phyloP scores from a whole-genome alignment of 1,139 yeast genomes.

The Geotrichum citri-aurantii region DNA sequence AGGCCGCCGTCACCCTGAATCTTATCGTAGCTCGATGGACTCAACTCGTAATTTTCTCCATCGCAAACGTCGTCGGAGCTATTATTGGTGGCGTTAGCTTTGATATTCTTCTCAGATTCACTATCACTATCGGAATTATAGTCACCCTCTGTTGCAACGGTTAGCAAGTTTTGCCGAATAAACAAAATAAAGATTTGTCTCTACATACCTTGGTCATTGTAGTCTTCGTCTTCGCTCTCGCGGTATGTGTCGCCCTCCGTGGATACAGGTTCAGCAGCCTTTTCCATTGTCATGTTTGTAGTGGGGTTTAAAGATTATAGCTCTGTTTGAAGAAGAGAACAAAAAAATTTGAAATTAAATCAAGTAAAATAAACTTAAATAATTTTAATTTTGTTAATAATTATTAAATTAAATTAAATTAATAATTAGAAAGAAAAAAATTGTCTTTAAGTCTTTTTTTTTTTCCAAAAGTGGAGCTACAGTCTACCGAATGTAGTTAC shows the following conservation, averaged over 20 bases:
- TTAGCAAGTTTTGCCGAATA: neutral
- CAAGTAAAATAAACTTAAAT: no score
- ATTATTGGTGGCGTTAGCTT: slow-evolving; percentile 17
- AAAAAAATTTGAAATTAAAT: neutral
- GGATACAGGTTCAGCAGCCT: neutral
- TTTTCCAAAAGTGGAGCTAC: neutral
- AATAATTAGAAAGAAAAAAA: no score
- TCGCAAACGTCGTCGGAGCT: slow-evolving; percentile 20
- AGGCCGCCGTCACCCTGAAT: slow-evolving; percentile 52
- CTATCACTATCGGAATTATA: slow-evolving; percentile 25
- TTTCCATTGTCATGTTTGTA: slow-evolving; percentile 6
- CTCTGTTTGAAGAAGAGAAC: neutral
- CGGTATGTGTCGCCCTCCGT: slow-evolving; percentile 40
- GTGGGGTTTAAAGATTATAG: neutral
- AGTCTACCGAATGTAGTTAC: neutral
- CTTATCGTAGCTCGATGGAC: slow-evolving; percentile 24
- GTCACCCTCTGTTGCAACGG: slow-evolving; percentile 12
- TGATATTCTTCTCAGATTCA: slow-evolving; percentile 18
- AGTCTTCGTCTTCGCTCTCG: slow-evolving; percentile 65
- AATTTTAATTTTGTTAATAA: no score
- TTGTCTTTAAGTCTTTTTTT: no score
- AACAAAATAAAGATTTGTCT: neutral
- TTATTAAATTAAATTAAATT: no score
- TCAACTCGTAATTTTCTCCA: slow-evolving; percentile 22
- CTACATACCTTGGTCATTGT: slow-evolving; percentile 21